A percentile compares a stretch with the other conserved stretches of the same genome.
phyloP scores from a whole-genome alignment of 768 basidiomycete species.

The Mycena leptocephala region DNA sequence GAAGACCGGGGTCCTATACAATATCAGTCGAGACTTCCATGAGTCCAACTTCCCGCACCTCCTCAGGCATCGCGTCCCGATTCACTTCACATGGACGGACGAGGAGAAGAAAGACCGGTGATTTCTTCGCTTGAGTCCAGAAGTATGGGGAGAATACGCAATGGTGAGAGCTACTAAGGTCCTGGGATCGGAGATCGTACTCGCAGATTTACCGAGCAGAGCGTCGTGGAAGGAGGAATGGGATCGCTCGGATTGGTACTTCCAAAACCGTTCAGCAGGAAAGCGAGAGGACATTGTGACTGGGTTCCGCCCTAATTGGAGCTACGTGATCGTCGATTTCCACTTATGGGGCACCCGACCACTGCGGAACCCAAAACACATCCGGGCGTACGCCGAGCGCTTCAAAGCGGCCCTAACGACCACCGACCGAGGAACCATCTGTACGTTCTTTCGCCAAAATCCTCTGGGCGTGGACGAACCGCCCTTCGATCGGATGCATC shows the following conservation, averaged over 20 bases:
- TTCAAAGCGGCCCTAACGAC: neutral
- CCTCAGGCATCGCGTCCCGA: neutral
- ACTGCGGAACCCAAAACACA: neutral
- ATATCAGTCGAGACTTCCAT: neutral
- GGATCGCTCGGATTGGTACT: no score
- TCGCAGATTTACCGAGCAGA: no score
- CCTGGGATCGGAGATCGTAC: no score
- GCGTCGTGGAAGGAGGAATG: no score
- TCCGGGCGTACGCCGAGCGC: neutral
- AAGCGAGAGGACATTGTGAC: no score
- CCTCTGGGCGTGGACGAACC: neutral
- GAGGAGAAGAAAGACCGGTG: no score
- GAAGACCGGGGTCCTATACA: neutral
- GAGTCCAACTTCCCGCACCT: neutral
- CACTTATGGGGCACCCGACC: neutral
- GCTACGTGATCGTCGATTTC: neutral
- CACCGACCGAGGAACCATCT: neutral
- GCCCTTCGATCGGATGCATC: neutral
- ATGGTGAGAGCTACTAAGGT: no score
- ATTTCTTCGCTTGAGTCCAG: no score
- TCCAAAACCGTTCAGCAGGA: no score
- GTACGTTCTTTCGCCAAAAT: neutral
- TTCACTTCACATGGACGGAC: neutral
- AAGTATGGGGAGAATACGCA: no score
- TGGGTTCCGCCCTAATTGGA: neutral